Evolutionary conservation across 768 basidiomycete species (phyloP).

Genomic region (Phlegmacium glaucopus): DNA sequence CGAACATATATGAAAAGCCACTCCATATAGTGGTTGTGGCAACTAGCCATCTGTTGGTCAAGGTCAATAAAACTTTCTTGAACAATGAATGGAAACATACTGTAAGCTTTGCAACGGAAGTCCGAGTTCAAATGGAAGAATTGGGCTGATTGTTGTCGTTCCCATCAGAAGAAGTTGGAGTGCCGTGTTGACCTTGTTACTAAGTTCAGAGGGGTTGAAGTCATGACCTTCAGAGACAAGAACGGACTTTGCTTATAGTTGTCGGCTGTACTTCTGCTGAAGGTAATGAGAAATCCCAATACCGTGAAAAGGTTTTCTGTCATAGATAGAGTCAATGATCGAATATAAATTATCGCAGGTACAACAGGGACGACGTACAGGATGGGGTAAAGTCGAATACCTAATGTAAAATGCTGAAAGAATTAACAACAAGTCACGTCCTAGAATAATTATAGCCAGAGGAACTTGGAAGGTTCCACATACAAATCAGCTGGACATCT

Average conservation of each 20-base stretch:
- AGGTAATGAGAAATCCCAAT: conserved; percentile 96
- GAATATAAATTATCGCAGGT: neutral
- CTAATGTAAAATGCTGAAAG: conserved; percentile 92
- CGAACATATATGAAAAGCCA: conserved; percentile 78
- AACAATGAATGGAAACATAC: conserved; percentile 42
- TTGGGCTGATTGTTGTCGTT: conserved; percentile 76
- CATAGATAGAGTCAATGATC: conserved; percentile 3
- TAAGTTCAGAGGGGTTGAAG: conserved; percentile 1
- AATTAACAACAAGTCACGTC: conserved; percentile 82
- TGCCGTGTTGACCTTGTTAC: conserved; percentile 88
- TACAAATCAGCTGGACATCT: neutral
- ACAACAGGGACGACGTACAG: conserved; percentile 50
- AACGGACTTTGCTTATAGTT: conserved; percentile 79
- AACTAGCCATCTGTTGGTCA: conserved; percentile 65
- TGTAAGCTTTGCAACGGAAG: conserved; percentile 63
- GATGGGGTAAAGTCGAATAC: conserved; percentile 83
- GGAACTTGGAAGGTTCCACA: conserved; percentile 52
- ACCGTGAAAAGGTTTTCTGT: conserved; percentile 88
- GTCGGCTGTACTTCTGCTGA: conserved; percentile 95
- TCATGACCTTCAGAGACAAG: neutral
- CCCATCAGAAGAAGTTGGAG: conserved; percentile 93
- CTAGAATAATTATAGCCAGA: conserved; percentile 81
- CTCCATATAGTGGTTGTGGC: conserved; percentile 92
- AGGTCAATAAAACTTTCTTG: conserved; percentile 3
- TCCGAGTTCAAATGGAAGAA: conserved; percentile 60